Evolutionary conservation across 495 filamentous ascomycete species (phyloP), one percentile per base, ranked within the genome.

Genomic region (Rhypophila decipiens): DNA sequence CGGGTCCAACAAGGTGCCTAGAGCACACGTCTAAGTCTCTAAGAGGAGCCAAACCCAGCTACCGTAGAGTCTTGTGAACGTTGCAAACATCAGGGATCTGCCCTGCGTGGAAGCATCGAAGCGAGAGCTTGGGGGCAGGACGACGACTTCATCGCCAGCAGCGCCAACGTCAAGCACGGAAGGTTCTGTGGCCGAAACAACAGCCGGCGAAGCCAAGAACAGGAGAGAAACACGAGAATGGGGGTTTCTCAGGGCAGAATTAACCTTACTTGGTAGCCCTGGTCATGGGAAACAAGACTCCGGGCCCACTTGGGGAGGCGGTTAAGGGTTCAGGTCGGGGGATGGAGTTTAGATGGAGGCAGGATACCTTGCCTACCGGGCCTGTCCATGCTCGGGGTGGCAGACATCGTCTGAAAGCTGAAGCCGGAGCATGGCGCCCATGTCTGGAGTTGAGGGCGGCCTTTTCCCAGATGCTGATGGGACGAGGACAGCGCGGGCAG

Each of bases 111-210:
- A 21, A 42, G 34, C 8, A 41, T 39, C 27, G 5, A 43, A 43
- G 40, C 22, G 40, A 27, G 18, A 45, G 18, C 27, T 10, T 24
- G 19, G 44, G 18, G 12, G 34, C 44, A 21, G 7, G 31, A n/a
- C 49, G 48, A 50, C 51, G 42, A 24, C 42, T 31, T 39, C 50
- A 42, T 57, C 46, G 51, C 51, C 34, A 20, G 13, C 27, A 31
- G 39, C 52, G 36, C 53, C 51, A 36, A 57, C 57, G 51, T 61
- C 61, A 66, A 55, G 61, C 61, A 60, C 67, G 67, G 68, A 67
- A 67, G 44, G 24, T 47, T 40, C 51, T 47, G 50, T 49, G 60
- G 49, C 67, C 65, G 70, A 51, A 37, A 29, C 15, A 18, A 21
- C 10, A 23, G n/a, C 20, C 2, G 19, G 7, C 8, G 38, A 21